Conservation (phyloP, 2,329 filamentous ascomycete species). For the Neoarthrinium moseri region DNA sequence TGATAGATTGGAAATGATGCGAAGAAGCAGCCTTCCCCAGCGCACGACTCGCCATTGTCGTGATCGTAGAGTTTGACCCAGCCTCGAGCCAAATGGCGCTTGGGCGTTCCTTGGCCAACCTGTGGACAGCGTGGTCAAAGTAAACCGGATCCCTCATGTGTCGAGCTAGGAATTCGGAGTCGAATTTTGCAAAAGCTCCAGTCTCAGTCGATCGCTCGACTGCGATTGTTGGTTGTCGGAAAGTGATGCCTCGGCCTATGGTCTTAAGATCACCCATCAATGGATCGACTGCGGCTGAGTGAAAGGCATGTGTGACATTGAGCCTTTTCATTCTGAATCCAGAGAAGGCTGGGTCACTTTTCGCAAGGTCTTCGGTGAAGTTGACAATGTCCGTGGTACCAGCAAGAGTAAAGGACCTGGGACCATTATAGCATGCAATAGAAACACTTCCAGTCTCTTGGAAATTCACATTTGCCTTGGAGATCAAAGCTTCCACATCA, state of each 20-base stretch:
- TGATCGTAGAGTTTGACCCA: slow-evolving; percentile 30
- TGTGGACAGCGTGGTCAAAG: slow-evolving; percentile 27
- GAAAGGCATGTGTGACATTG: slow-evolving; percentile 9
- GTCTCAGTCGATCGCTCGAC: slow-evolving; percentile 15
- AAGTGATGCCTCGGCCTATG: not conserved
- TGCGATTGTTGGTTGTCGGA: not conserved
- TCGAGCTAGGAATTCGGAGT: slow-evolving; percentile 16
- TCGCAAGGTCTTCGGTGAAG: slow-evolving; percentile 20
- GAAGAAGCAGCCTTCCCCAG: slow-evolving; percentile 14
- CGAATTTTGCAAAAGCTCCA: slow-evolving; percentile 1
- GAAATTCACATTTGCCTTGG: slow-evolving; percentile 36
- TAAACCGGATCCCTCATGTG: slow-evolving; percentile 33
- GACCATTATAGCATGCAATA: slow-evolving; percentile 51
- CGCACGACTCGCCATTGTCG: slow-evolving; percentile 29
- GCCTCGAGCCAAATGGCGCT: slow-evolving; percentile 30
- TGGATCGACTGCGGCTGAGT: slow-evolving; percentile 7
- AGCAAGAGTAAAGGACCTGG: slow-evolving; percentile 39
- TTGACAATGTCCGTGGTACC: slow-evolving; percentile 48
- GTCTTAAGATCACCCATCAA: not conserved
- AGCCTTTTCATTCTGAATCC: slow-evolving; percentile 6
- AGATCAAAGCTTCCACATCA: slow-evolving; percentile 27
- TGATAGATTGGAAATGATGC: slow-evolving; percentile 15
- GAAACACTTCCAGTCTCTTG: slow-evolving; percentile 48
- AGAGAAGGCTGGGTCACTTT: not conserved
- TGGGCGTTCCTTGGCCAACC: slow-evolving; percentile 20